Evolutionary conservation across 1,284 basidiomycete species (phyloP).

Genomic region (Tilletiopsis washingtonensis): DNA sequence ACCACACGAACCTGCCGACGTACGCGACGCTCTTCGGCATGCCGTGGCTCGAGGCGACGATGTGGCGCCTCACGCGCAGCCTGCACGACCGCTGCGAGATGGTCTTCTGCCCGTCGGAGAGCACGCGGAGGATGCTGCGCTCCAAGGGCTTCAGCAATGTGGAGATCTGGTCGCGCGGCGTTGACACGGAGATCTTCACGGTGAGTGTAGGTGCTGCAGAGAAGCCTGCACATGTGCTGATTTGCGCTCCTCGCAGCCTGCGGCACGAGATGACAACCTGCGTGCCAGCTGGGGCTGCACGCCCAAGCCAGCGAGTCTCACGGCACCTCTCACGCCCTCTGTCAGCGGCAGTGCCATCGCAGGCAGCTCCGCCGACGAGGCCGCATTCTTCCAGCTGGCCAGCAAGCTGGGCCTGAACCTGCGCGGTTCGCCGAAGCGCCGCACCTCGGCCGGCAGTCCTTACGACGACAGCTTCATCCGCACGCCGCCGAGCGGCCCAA

Average conservation of each 20-base stretch:
- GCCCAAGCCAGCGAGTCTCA: constrained; percentile 28
- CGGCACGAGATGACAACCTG: constrained; percentile 49
- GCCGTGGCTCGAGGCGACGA: constrained; percentile 52
- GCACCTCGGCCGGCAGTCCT: background rate
- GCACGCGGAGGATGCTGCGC: constrained; percentile 52
- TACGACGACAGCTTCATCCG: constrained; percentile 45
- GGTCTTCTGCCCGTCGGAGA: constrained; percentile 55
- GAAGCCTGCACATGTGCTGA: too few relatives aligned
- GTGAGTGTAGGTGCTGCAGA: background rate
- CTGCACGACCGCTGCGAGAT: constrained; percentile 47
- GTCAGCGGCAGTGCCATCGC: too few relatives aligned
- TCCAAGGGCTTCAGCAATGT: constrained; percentile 51
- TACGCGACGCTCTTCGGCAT: constrained; percentile 56
- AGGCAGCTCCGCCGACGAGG: constrained; percentile 15
- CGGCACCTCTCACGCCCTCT: constrained; percentile 39
- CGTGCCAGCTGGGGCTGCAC: constrained; percentile 51
- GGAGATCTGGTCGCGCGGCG: constrained; percentile 54
- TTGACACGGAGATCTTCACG: constrained; percentile 27
- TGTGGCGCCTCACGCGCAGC: constrained; percentile 47
- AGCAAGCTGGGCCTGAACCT: constrained; percentile 23
- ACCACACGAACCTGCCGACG: constrained; percentile 56
- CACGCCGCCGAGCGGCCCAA: constrained; percentile 45
- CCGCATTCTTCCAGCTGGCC: constrained; percentile 19
- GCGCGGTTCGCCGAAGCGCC: background rate
- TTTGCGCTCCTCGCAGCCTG: constrained; percentile 51